Conservation (phyloP, 331 rosid genomes). For the Malus hybrid region DNA sequence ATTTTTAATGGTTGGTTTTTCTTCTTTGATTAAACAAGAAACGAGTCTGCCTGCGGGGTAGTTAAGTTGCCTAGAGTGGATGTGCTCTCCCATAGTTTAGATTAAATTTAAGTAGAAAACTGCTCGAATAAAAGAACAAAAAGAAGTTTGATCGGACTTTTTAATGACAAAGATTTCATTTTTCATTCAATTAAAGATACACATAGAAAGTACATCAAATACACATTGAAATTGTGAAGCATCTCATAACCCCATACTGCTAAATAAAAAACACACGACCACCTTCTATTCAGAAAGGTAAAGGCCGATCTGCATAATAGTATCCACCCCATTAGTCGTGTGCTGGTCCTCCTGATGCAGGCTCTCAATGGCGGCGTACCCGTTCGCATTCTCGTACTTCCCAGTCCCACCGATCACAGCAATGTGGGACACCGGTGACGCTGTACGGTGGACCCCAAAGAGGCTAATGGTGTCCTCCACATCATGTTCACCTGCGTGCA, state of each 20-base stretch:
- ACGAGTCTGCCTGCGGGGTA: too few species aligned
- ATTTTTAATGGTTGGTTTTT: too few species aligned
- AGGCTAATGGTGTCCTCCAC: constrained; percentile 60
- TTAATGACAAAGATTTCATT: not conserved
- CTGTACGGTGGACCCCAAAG: constrained; percentile 81
- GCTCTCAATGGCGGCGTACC: constrained; percentile 64
- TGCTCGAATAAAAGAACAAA: not conserved
- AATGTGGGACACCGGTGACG: constrained; percentile 50
- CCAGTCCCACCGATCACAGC: constrained; percentile 83
- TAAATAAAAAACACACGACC: not conserved
- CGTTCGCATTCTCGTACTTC: constrained; percentile 73
- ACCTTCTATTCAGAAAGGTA: constrained; percentile 30
- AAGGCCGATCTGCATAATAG: constrained; percentile 53
- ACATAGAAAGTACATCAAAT: not conserved
- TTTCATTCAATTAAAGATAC: not conserved
- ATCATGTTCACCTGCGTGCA: constrained; percentile 33
- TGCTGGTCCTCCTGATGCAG: constrained; percentile 65
- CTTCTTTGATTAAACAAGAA: too few species aligned
- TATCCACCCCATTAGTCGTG: constrained; percentile 68
- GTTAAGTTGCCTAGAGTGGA: too few species aligned
- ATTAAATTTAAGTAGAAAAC: too few species aligned
- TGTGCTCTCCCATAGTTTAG: too few species aligned
- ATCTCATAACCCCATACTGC: not conserved
- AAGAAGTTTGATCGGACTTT: not conserved
- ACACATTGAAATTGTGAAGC: not conserved